These are phyloP conservation scores for Phytophthora kernoviae DNA, from an alignment of 352 stramenopile species.

Conservation along the genomic window DNA sequence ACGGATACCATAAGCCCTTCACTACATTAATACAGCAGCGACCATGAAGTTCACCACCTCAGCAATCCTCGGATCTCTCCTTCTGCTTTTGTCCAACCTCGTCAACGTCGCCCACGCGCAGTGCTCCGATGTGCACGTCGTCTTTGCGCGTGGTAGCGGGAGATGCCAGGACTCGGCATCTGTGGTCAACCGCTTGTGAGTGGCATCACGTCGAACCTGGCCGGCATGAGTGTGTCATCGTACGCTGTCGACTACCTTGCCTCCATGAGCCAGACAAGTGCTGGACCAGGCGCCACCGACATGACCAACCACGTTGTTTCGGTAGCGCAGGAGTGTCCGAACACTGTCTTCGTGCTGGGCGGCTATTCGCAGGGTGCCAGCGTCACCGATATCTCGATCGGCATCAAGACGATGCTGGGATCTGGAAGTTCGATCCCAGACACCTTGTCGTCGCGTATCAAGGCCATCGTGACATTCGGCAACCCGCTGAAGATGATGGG, in stretches of 20 bases:
- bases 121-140: slow-evolving; percentile 26
- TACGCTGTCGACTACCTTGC: slow-evolving; percentile 38
- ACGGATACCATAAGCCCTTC: background rate
- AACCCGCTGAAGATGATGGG: slow-evolving; percentile 36
- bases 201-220: slow-evolving; percentile 23
- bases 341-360: slow-evolving; percentile 33
- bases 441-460: slow-evolving; percentile 28
- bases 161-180: slow-evolving; percentile 30
- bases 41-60: slow-evolving; percentile 14
- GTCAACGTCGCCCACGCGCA: slow-evolving; percentile 8
- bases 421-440: slow-evolving; percentile 24
- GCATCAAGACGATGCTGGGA: slow-evolving; percentile 32
- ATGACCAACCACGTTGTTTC: slow-evolving; percentile 40
- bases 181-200: slow-evolving; percentile 33
- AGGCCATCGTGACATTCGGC: slow-evolving; percentile 40
- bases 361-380: slow-evolving; percentile 42
- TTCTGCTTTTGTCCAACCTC: background rate
- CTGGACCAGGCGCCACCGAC: slow-evolving; percentile 28
- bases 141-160: slow-evolving; percentile 33
- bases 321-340: slow-evolving; percentile 31
- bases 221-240: slow-evolving; percentile 33
- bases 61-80: slow-evolving; percentile 1
- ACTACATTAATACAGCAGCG: background rate
- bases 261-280: slow-evolving; percentile 22
- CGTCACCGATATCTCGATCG: slow-evolving; percentile 37